Evolutionary conservation across 2,329 filamentous ascomycete genomes (phyloP).

Genomic region (Colletotrichum destructivum): DNA sequence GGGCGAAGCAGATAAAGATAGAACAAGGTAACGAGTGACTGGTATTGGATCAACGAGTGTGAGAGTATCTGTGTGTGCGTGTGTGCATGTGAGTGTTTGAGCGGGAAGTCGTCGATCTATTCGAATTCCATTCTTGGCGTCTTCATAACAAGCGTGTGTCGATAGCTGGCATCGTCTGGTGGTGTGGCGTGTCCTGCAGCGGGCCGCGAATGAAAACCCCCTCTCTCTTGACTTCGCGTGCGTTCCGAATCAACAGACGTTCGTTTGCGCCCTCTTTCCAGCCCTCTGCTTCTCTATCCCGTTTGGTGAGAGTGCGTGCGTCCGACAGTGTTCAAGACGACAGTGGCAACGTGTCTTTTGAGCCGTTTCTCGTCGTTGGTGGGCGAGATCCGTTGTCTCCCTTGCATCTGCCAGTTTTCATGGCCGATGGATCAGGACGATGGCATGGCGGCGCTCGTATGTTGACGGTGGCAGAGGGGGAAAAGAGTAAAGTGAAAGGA

Average conservation of each 20-base stretch:
- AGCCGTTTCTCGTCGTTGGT: slow-evolving; percentile 38
- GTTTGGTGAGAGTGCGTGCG: background rate
- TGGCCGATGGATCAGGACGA: slow-evolving; percentile 40
- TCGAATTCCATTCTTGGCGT: slow-evolving; percentile 42
- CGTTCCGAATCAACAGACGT: slow-evolving; percentile 16
- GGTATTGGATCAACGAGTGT: slow-evolving; percentile 33
- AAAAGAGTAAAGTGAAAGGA: slow-evolving; percentile 28
- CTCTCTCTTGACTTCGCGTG: background rate
- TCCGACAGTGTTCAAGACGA: too few relatives aligned
- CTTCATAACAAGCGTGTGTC: slow-evolving; percentile 19
- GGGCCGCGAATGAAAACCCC: slow-evolving; percentile 25
- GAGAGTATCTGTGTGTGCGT: background rate
- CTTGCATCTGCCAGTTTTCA: slow-evolving; percentile 43
- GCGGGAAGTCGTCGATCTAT: slow-evolving; percentile 35
- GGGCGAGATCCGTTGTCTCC: slow-evolving; percentile 41
- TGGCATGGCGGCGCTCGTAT: slow-evolving; percentile 47
- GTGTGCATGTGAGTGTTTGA: slow-evolving; percentile 24
- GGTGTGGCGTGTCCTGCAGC: slow-evolving; percentile 34
- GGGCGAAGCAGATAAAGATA: slow-evolving; percentile 33
- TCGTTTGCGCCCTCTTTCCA: background rate
- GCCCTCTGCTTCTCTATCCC: background rate
- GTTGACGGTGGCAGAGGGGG: slow-evolving; percentile 26
- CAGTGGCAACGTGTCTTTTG: slow-evolving; percentile 12
- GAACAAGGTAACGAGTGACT: slow-evolving; percentile 37
- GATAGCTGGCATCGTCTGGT: slow-evolving; percentile 37